Base-by-base conservation (phyloP, 805 yeast species). In the Kluyveromyces lactis region DNA sequence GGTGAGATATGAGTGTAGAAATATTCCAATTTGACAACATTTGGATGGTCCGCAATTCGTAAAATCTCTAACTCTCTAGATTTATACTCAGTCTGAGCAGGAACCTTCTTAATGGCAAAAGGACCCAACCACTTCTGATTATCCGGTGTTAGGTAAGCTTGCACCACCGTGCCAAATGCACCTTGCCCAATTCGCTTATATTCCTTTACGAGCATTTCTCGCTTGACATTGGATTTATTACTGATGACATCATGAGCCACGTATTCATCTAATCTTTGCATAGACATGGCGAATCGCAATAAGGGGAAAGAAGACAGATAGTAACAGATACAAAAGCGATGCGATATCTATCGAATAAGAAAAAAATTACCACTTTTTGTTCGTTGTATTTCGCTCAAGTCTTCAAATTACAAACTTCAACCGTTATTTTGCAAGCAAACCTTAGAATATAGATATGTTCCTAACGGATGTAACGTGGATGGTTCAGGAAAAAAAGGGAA, bases 51-150 rank as follows among this genome's bases (percentile, higher is more conserved):
- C 8, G 87, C 82, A 23, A 77, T 71, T 52, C 89, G 70, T 51
- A 84, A 67, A 29, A 84, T 77, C 58, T 82, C 90, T 51, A 84
- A 67, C 60, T 84, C 95, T 60, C 95, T 69, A 37, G 84, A 76
- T 60, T 84, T 84, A 59, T 83, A 84, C 58, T 84, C 94, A 0
- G 92, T 84, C 53, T 84, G 92, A 1, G 92, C 90, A 18, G 90
- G 89, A 1, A 83, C 92, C 49, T 86, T 73, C 53, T 84, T 84
- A 43, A 84, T 82, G 16, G 92, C 92, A 65, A 74, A 84, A 0
- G 94, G 94, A 1, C 94, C 94, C 29, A 77, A 63, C 84, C 86
- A 79, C 29, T 56, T 51, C 16, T 64, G 62, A 18, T 58, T 63
- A 47, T 67, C 66, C 6, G 55, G 66, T 40, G 62, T 58, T 27